Base-by-base conservation (phyloP, 176 grass and related monocot genomes). In the Oryza glumipatula region DNA sequence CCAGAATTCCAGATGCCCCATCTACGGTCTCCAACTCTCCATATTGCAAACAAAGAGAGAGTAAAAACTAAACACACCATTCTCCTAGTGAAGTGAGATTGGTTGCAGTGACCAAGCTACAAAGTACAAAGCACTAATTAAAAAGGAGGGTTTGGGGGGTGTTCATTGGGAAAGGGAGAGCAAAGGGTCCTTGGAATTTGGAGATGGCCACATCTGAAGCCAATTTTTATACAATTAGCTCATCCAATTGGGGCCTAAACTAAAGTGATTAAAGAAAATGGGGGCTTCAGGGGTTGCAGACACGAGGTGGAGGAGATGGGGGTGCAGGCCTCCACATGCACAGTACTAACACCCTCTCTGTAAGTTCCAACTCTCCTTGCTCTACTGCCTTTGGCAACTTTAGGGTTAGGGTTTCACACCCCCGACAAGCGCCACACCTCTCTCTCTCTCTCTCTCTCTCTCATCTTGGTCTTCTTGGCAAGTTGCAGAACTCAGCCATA, bases 331-430 rank as follows among this genome's bases (percentile, higher is more conserved):
- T 83, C 84, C 89, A 91, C 89, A 87, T 87, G 89, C 85, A 71
- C 85, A 75, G 58, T 63, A 23, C 30, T 32, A 32, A 32, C 21
- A 23, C 21, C 36, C 16, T 41, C 39, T 86, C 47, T 81, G 88
- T 74, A 76, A 91, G 80, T 87, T 88, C 86, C 58, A 63, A 63
- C 2, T 17, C 9, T 5, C 16, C 3, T 49, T 43, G 79, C n/a
- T 49, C 56, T 89, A 6, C 52, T 23, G 85, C 70, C 67, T 78
- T 82, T 78, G 63, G 6, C 43, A 75, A 71, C 76, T 84, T 84
- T 91, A 91, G 89, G 85, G 89, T 91, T 91, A 91, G 89, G 89
- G 89, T 90, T 90, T 83, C 80, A 87, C 80, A 58, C 47, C 24
- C 79, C 63, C 67, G 74, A 60, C 46, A 90, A 67, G 45, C 16